Conservation (phyloP, 768 basidiomycete genomes). For the Serendipita sp. region DNA sequence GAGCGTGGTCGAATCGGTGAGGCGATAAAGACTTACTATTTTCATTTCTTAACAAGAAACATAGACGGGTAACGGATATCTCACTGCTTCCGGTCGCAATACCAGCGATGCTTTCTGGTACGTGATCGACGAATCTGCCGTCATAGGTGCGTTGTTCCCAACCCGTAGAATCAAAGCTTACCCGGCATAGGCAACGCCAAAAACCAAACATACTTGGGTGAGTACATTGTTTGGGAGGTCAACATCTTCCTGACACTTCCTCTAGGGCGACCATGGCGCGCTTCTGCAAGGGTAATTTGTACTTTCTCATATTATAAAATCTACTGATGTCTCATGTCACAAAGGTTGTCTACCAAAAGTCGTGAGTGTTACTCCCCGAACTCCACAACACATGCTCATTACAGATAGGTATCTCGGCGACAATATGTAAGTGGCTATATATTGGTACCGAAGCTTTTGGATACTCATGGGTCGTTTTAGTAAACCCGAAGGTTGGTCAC, state of each 20-base stretch:
- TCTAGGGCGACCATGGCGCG: neutral
- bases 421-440: neutral
- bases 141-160: neutral
- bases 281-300: constrained; percentile 21
- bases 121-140: neutral
- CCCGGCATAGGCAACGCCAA: neutral
- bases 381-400: neutral
- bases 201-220: constrained; percentile 27
- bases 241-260: neutral
- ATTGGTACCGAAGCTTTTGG: neutral
- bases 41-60: neutral
- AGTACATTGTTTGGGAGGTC: constrained; percentile 1
- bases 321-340: too few species aligned
- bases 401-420: constrained; percentile 17
- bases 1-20: constrained; percentile 1
- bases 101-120: neutral
- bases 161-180: neutral
- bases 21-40: too few species aligned
- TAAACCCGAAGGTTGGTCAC: constrained; percentile 11
- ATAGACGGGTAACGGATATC: neutral
- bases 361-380: constrained; percentile 11
- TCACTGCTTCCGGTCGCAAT: constrained; percentile 1
- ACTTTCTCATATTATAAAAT: too few species aligned
- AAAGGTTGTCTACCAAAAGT: constrained; percentile 29
- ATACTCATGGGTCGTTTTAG: neutral